phyloP scores from a whole-genome alignment of 2,329 filamentous ascomycete genomes.

The Fusarium nanum region DNA sequence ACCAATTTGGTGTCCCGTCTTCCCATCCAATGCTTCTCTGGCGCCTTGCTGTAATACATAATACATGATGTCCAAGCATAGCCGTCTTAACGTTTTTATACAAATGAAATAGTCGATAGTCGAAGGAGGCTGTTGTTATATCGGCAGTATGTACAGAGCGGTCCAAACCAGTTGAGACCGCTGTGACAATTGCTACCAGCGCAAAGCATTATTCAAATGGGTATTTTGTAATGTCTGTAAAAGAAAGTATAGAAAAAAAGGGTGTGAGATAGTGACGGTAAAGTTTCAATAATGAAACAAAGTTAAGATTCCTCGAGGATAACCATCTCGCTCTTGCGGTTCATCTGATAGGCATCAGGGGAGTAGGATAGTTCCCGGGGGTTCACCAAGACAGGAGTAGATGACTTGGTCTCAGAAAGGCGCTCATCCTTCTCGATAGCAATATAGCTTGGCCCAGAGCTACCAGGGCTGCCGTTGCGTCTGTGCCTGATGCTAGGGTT shows the following conservation, averaged over 20 bases:
- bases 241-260: constrained; percentile 6
- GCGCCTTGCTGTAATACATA: constrained; percentile 42
- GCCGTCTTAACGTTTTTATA: constrained; percentile 29
- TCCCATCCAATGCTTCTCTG: constrained; percentile 29
- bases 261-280: background rate
- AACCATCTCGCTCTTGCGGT: constrained; percentile 62
- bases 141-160: constrained; percentile 12
- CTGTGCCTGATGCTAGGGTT: constrained; percentile 42
- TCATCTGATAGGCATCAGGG: constrained; percentile 56
- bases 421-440: constrained; percentile 47
- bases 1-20: constrained; percentile 18
- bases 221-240: constrained; percentile 9
- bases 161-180: constrained; percentile 37
- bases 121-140: constrained; percentile 17
- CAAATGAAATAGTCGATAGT: constrained; percentile 31
- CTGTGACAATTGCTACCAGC: constrained; percentile 28
- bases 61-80: constrained; percentile 36
- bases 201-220: constrained; percentile 26
- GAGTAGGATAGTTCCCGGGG: constrained; percentile 46
- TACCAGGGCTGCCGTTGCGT: constrained; percentile 30
- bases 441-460: constrained; percentile 28
- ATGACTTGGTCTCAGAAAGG: constrained; percentile 53
- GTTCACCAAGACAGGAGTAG: constrained; percentile 61
- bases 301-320: constrained; percentile 58
- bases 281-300: background rate